phyloP scores from a whole-genome alignment of 192 early-diverging fungal genomes.

The Coemansia sp. region DNA sequence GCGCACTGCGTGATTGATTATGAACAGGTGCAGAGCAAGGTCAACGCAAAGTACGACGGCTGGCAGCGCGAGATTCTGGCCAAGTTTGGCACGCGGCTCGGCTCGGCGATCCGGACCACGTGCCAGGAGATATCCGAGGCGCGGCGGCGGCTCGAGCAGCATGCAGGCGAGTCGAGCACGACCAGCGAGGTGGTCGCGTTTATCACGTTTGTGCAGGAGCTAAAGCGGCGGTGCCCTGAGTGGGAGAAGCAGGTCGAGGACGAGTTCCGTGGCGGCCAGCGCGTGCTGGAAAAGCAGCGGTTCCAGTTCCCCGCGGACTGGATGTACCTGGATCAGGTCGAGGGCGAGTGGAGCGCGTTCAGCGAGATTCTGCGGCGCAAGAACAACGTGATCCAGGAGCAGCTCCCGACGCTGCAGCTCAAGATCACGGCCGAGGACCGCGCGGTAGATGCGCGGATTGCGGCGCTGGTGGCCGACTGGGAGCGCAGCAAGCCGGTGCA shows the following conservation, averaged over 20 bases:
- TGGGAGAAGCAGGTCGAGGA: conserved; percentile 81
- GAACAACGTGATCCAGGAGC: conserved; percentile 89
- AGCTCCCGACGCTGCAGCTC: conserved; percentile 86
- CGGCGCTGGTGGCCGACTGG: conserved; percentile 83
- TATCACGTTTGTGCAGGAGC: conserved; percentile 93
- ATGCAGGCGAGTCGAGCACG: conserved; percentile 74
- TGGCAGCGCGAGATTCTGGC: conserved; percentile 97
- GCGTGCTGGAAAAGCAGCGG: conserved; percentile 86
- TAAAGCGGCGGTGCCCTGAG: conserved; percentile 72
- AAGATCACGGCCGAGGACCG: conserved; percentile 96
- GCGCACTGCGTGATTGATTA: conserved; percentile 85
- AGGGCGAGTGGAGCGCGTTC: conserved; percentile 97
- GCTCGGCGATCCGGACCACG: conserved; percentile 76
- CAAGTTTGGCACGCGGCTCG: conserved; percentile 81
- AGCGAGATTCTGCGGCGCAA: conserved; percentile 90
- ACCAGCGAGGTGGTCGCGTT: conserved; percentile 91
- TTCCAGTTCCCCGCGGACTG: conserved; percentile 94
- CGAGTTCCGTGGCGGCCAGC: conserved; percentile 85
- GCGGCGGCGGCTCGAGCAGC: conserved; percentile 82
- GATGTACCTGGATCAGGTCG: conserved; percentile 91
- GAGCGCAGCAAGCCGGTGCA: conserved; percentile 91
- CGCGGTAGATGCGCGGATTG: conserved; percentile 77
- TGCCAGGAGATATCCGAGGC: conserved; percentile 69
- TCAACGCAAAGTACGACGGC: conserved; percentile 94
- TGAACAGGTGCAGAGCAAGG: conserved; percentile 97